phyloP scores from a whole-genome alignment of 148 eudicot species.

The Diospyros lotus region DNA sequence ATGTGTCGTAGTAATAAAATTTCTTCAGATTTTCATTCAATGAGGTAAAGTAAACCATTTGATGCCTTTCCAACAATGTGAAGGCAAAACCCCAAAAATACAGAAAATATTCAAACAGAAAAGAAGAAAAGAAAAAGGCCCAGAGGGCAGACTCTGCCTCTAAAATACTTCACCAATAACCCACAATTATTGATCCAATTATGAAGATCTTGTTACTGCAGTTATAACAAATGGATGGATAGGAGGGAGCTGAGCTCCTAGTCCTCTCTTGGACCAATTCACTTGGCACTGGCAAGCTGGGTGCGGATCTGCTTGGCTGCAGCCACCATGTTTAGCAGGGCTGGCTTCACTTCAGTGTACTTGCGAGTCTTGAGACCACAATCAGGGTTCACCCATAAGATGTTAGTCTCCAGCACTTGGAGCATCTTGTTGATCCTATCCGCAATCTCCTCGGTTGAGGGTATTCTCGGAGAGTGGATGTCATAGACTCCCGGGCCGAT shows the following conservation, averaged over 20 bases:
- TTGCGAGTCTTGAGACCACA: slow-evolving; percentile 99
- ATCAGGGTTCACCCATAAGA: slow-evolving; percentile 96
- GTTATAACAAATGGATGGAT: neutral
- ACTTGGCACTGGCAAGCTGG: slow-evolving; percentile 82
- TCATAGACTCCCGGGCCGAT: slow-evolving; percentile 95
- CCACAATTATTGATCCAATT: slow-evolving; percentile 11
- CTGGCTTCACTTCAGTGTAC: slow-evolving; percentile 83
- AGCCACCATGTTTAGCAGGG: slow-evolving; percentile 67
- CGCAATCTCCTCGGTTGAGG: slow-evolving; percentile 82
- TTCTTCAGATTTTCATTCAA: slow-evolving; percentile 1
- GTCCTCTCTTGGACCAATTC: slow-evolving; percentile 10
- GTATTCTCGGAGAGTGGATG: slow-evolving; percentile 97
- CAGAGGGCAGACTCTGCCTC: neutral
- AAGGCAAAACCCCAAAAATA: slow-evolving; percentile 5
- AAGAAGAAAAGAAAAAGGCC: slow-evolving; percentile 5
- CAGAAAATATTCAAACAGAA: neutral
- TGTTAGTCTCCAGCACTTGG: slow-evolving; percentile 85
- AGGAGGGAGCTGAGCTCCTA: neutral
- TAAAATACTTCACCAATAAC: neutral
- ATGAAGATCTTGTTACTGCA: neutral
- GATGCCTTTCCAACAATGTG: neutral
- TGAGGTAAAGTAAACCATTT: neutral
- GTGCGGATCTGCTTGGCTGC: slow-evolving; percentile 84
- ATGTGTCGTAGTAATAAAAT: no score
- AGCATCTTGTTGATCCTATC: slow-evolving; percentile 95